Conservation (phyloP, 345 rosid species). For the Rubroshorea leprosula region DNA sequence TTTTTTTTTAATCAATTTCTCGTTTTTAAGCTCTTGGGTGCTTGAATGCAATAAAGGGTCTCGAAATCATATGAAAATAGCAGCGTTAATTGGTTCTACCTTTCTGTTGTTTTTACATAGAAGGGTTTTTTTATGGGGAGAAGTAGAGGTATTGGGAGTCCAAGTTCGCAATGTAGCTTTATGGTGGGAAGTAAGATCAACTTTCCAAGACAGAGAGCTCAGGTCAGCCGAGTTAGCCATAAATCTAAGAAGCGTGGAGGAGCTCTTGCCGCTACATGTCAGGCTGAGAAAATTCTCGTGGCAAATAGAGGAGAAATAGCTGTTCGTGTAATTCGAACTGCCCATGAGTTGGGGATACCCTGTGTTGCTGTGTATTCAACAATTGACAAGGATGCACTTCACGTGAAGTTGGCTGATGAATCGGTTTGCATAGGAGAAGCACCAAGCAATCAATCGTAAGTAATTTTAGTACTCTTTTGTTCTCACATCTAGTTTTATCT, state of each 20-base stretch:
- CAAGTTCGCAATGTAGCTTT: slow-evolving; percentile 67
- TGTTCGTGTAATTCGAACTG: slow-evolving; percentile 89
- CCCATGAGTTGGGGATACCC: slow-evolving; percentile 95
- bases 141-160: slow-evolving; percentile 40
- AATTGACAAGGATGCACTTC: slow-evolving; percentile 93
- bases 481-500: neutral
- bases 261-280: slow-evolving; percentile 55
- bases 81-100: neutral
- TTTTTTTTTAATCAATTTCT: neutral
- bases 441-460: slow-evolving; percentile 95
- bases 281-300: slow-evolving; percentile 75
- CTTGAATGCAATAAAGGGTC: slow-evolving; percentile 6
- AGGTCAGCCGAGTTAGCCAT: slow-evolving; percentile 25
- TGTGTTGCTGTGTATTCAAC: slow-evolving; percentile 98
- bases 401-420: slow-evolving; percentile 92
- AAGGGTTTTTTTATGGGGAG: slow-evolving; percentile 53
- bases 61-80: neutral
- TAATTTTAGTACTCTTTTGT: slow-evolving; percentile 3
- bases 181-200: slow-evolving; percentile 40
- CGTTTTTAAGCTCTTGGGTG: slow-evolving; percentile 1
- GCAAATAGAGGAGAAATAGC: slow-evolving; percentile 98
- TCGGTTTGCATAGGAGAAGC: slow-evolving; percentile 99
- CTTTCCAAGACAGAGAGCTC: slow-evolving; percentile 49
- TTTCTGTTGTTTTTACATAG: neutral
- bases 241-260: slow-evolving; percentile 35